Evolutionary conservation across 257 asterid genomes (phyloP), one percentile per base, ranked within the genome.

Genomic region (Fraxinus cuspidata): DNA sequence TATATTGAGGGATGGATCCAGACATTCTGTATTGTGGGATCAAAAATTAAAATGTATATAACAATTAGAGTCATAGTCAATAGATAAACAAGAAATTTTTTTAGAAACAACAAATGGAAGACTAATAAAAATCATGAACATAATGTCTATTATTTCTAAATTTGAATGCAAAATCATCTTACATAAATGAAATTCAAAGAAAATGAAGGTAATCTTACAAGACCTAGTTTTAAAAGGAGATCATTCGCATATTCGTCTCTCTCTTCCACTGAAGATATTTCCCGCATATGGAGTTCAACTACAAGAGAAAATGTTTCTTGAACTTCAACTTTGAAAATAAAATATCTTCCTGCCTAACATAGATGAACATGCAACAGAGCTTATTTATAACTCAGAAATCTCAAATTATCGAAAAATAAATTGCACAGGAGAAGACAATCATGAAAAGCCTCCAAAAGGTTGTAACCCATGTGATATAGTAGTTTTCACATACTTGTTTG

Each of bases 311-410:
- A 84, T 38, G 99, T 92, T 89, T 95, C 99, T 80, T 96, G 92
- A 84, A 95, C 98, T 56, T 95, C 84, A 95, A 88, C 88, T 95
- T 97, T 16, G 98, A 92, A 89, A 95, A 95, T 81, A 95, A 95
- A 64, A 95, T 92, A 83, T 95, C 98, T 84, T 95, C 99, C 84
- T 95, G 97, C 86, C 97, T 87, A 74, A 95, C 88, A 82, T 79
- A 95, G 56, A 97, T 98, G 81, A 80, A 85, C 91, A 97, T 94
- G 95, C 81, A 81, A 78, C 13, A 81, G 37, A 86, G 53, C 27
- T 28, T 70, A 35, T 27, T 75, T 49, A 71, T 70, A 37, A 81
- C 71, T 25, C 37, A 68, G 49, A 74, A 70, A 72, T 67, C 27
- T 74, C 23, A 66, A 74, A 44, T 40, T 56, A 40, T 1, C 56